Percentiles rank a stretch among this genome's conserved stretches.
These are phyloP conservation scores for Scutellaria barbata DNA, from an alignment of 257 asterid genomes.

Conservation along the genomic window DNA sequence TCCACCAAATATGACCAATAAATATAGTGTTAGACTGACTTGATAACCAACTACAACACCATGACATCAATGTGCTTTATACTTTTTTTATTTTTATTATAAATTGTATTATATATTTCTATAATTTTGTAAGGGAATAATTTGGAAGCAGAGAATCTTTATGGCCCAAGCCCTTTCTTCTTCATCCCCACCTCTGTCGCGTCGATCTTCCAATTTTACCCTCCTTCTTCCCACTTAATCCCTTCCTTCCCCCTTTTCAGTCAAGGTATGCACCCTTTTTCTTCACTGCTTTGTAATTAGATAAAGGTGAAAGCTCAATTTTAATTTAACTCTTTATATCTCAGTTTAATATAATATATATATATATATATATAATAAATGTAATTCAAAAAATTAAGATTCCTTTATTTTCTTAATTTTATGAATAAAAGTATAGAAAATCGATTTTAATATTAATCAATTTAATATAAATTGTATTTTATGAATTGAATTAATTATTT, in stretches of 20 bases:
- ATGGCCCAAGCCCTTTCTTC: slow-evolving; percentile 63
- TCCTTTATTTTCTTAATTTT: too few species aligned
- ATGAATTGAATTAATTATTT: too few species aligned
- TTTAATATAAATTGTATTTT: too few species aligned
- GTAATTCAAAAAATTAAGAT: too few species aligned
- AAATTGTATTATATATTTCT: too few species aligned
- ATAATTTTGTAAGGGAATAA: too few species aligned
- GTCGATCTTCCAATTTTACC: slow-evolving; percentile 36
- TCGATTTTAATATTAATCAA: too few species aligned
- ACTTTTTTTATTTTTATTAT: background rate
- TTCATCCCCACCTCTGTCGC: slow-evolving; percentile 38
- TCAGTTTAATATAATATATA: too few species aligned
- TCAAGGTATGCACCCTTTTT: slow-evolving; percentile 43
- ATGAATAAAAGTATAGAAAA: too few species aligned
- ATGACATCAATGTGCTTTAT: slow-evolving; percentile 50
- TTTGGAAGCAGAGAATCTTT: slow-evolving; percentile 56
- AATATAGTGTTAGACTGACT: slow-evolving; percentile 99
- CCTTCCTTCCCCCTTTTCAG: slow-evolving; percentile 14
- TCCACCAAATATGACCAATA: too few species aligned
- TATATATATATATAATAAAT: too few species aligned
- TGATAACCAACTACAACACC: slow-evolving; percentile 99
- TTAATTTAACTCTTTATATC: too few species aligned
- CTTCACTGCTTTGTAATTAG: background rate
- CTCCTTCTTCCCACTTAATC: slow-evolving; percentile 30
- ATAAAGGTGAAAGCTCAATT: background rate